Evolutionary conservation across 2,329 filamentous ascomycete species (phyloP).

Genomic region (Claviceps sp.): DNA sequence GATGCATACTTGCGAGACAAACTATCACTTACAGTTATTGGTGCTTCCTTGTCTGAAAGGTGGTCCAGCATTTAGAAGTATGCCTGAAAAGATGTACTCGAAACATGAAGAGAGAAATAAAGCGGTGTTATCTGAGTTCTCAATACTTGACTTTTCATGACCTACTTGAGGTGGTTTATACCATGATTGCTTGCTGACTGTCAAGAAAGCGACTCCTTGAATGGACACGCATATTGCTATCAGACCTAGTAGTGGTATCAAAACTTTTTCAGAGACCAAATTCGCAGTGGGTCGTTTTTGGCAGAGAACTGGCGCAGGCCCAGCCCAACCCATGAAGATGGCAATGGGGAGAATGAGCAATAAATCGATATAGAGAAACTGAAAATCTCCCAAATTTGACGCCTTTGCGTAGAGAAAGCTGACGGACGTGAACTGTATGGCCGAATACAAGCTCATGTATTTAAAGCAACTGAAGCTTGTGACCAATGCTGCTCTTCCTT

Average conservation of each 20-base stretch:
- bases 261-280: constrained; percentile 81
- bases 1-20: not conserved
- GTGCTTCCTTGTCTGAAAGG: constrained; percentile 74
- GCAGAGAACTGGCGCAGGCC: constrained; percentile 62
- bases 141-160: constrained; percentile 66
- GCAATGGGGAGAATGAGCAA: constrained; percentile 88
- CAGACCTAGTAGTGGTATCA: constrained; percentile 79
- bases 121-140: constrained; percentile 87
- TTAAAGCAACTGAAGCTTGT: constrained; percentile 99
- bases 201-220: constrained; percentile 60
- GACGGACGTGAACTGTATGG: constrained; percentile 97
- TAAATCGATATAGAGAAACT: constrained; percentile 93
- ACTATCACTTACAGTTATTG: constrained; percentile 55
- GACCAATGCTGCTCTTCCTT: constrained; percentile 88
- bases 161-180: constrained; percentile 70
- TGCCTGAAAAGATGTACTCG: constrained; percentile 82
- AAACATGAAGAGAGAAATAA: constrained; percentile 86
- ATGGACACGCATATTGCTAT: constrained; percentile 68
- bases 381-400: constrained; percentile 92
- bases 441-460: constrained; percentile 97
- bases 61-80: constrained; percentile 80
- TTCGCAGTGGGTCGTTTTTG: constrained; percentile 83
- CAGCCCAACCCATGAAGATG: constrained; percentile 98
- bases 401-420: constrained; percentile 91
- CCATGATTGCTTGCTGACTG: constrained; percentile 71